Base-by-base conservation (phyloP, 306 rosid genomes). In the Gynostemma pentaphyllum region DNA sequence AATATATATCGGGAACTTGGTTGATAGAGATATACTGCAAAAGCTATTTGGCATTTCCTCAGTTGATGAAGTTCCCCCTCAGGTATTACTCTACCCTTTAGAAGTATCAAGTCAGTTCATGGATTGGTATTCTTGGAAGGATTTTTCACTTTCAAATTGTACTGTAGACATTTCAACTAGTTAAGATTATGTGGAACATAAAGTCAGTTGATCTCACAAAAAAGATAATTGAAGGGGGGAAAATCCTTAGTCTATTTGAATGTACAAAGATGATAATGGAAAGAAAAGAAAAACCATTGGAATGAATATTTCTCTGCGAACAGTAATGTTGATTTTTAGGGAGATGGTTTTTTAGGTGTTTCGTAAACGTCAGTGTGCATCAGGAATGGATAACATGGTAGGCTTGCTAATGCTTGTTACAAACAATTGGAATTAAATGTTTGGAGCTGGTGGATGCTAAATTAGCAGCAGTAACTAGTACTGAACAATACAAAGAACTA, bases 1-100 rank as follows among this genome's bases (percentile, higher is more conserved):
- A 72, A 75, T 88, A 77, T 88, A 84, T 64, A 39, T 82, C 66
- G 96, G 99, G 59, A 86, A 72, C 74, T 71, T 80, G 30, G 99
- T 73, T 68, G 85, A 65, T 75, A 57, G 79, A 29, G 81, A 80
- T 48, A 75, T 67, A 44, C 72, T 92, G 78, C 80, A 76, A 68
- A 83, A 75, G 75, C 74, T 92, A 62, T 92, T 92, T 70, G 85
- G 94, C 62, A 75, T 86, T 73, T 40, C 81, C 69, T 71, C 96
- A 18, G 76, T 78, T 74, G 87, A 84, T 28, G 87, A 79, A 81
- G 80, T 88, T 72, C 87, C 96, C 56, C 65, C 77, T 53, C 88
- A 79, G 96, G 99, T 92, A 68, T 22, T 8, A 14, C 19, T 22
- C 19, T 28, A 16, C 22, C 7, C 5, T 37, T 9, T 40, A 15